Conservation (phyloP, 176 grass and related monocot species). For the Carex cristatella region DNA sequence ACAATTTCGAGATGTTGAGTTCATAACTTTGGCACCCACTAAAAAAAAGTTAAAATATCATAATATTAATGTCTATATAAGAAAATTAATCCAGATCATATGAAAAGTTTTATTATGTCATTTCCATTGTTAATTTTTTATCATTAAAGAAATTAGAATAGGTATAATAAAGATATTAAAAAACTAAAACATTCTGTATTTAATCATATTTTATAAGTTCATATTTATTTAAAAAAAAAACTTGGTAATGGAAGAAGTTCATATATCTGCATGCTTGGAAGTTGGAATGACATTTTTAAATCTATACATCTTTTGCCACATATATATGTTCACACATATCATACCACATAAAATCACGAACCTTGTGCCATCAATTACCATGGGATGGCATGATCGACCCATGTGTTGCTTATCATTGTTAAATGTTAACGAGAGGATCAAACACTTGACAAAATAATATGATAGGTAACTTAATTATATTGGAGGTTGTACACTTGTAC, state of each 20-base stretch:
- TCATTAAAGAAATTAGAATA: too few species aligned
- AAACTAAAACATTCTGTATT: too few species aligned
- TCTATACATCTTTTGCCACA: background rate
- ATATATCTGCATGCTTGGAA: background rate
- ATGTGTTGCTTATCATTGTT: background rate
- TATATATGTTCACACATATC: background rate
- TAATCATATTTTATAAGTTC: background rate
- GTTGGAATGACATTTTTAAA: background rate
- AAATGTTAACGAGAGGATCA: slow-evolving; percentile 18
- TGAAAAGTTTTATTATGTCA: too few species aligned
- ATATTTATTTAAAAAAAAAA: too few species aligned
- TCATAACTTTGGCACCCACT: too few species aligned
- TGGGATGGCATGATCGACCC: slow-evolving; percentile 20
- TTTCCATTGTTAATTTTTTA: too few species aligned
- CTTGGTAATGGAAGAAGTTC: background rate
- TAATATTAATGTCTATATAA: too few species aligned
- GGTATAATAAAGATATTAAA: too few species aligned
- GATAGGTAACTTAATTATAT: background rate
- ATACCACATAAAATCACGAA: slow-evolving; percentile 24
- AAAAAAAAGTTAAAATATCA: too few species aligned
- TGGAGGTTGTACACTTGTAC: background rate
- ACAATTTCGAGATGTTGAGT: too few species aligned
- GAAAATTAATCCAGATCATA: too few species aligned
- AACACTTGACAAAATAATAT: slow-evolving; percentile 26
- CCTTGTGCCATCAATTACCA: background rate